Evolutionary conservation across 441 rosid species (phyloP).

Genomic region (Erodium chrysanthum): DNA sequence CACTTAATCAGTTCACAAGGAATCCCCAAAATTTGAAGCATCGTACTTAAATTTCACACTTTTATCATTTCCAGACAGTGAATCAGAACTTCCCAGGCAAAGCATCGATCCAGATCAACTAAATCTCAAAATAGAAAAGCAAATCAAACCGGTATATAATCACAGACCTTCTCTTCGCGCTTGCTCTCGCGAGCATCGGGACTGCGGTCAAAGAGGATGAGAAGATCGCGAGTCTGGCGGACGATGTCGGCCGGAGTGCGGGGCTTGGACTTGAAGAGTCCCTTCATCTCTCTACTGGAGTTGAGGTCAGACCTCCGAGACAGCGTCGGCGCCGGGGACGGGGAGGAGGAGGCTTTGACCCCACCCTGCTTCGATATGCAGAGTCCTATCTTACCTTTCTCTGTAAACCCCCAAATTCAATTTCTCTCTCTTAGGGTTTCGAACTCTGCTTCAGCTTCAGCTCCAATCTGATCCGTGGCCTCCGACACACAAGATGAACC

Average conservation of each 20-base stretch:
- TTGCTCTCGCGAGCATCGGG: conserved; percentile 50
- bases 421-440: conserved; percentile 1
- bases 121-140: neutral
- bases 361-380: conserved; percentile 39
- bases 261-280: conserved; percentile 84
- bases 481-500: neutral
- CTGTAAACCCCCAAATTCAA: neutral
- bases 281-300: conserved; percentile 51
- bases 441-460: neutral
- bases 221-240: conserved; percentile 84
- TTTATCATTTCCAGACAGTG: neutral
- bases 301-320: conserved; percentile 15
- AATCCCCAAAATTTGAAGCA: neutral
- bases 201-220: conserved; percentile 35
- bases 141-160: neutral
- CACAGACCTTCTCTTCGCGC: conserved; percentile 80
- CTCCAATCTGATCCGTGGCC: neutral
- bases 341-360: conserved; percentile 27
- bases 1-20: neutral
- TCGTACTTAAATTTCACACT: neutral
- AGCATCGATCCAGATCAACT: neutral
- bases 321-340: conserved; percentile 29
- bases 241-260: conserved; percentile 77
- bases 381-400: conserved; percentile 39
- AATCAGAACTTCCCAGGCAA: conserved; percentile 1